Conservation (phyloP, 352 stramenopile genomes). For the Pythium dissimile region DNA sequence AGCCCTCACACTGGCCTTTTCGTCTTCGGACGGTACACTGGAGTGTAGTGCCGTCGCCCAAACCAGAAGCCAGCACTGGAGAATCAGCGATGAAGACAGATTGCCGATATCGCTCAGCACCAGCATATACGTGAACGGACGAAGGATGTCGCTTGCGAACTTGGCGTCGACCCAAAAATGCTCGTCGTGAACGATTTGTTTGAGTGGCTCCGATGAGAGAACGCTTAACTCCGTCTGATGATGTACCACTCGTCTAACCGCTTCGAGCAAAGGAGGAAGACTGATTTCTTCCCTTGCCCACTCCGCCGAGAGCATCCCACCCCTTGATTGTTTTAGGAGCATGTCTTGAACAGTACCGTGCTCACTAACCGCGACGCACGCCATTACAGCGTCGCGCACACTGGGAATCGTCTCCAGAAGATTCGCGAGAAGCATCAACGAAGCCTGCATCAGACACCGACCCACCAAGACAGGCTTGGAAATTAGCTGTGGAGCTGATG, state of each 20-base stretch:
- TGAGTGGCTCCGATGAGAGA: no score
- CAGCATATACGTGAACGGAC: conserved; percentile 24
- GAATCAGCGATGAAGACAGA: conserved; percentile 26
- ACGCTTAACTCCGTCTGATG: no score
- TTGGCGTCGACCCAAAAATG: conserved; percentile 27
- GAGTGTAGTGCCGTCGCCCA: conserved; percentile 13
- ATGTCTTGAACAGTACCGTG: no score
- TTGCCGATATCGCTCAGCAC: conserved; percentile 28
- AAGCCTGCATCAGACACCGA: conserved; percentile 32
- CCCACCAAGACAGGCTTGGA: conserved; percentile 5
- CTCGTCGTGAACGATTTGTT: conserved; percentile 1
- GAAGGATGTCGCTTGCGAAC: conserved; percentile 15
- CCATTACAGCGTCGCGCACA: conserved; percentile 2
- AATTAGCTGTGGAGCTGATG: neutral
- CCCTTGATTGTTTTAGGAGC: no score
- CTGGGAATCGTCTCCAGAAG: neutral
- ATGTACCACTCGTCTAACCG: neutral
- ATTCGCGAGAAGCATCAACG: conserved; percentile 2
- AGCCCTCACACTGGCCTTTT: conserved; percentile 22
- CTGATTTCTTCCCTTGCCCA: no score
- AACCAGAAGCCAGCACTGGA: conserved; percentile 30
- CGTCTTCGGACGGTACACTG: conserved; percentile 5
- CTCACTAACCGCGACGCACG: conserved; percentile 5
- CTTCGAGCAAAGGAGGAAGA: neutral
- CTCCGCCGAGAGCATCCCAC: no score